Evolutionary conservation across 2,329 filamentous ascomycete species (phyloP), one percentile per base, ranked within the genome.

Genomic region (Rutstroemia sp.): DNA sequence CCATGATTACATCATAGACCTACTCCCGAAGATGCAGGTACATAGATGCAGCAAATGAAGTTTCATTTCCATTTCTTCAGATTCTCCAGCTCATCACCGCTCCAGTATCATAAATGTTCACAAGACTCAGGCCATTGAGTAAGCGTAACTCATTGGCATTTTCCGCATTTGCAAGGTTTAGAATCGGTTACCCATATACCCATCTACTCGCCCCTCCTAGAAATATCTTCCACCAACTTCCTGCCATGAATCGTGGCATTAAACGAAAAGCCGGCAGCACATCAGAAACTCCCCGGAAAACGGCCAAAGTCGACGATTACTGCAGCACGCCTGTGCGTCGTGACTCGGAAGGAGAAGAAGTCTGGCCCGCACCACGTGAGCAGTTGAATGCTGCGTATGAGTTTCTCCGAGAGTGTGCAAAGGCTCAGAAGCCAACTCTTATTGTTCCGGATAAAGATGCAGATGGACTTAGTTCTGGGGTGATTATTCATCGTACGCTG

Each of bases 381-480:
- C 78, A 84, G 54, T 80, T 87, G 38, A 70, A 78, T 9, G 68
- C 69, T 7, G 84, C 83, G 2, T 73, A 80, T 51, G 63, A 69
- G 1, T 81, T 86, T 50, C 81, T 87, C 51, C 70, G 67, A 47
- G 75, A 83, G 67, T 85, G 82, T 67, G 81, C 76, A 17, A 63
- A 71, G 16, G 70, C 78, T 10, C 69, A 75, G 9, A 74, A 80
- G 56, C 73, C 71, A 38, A 80, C 78, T 1, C 68, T 87, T 17
- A 81, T 88, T 14, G 75, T 87, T 0, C 85, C 85, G 0, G 84
- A 88, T 65, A 87, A 87, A 64, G 84, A 87, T 62, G 83, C 83
- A 2, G 84, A 88, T 67, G 85, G 84, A 0, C 72, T 88, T 3
- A 79, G 79, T 2, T 81, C 84, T 2, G 85, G 84, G 0, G 78